These are phyloP conservation scores for Nelumbo lutea DNA, from an alignment of 164 flowering plant genomes.

Conservation along the genomic window DNA sequence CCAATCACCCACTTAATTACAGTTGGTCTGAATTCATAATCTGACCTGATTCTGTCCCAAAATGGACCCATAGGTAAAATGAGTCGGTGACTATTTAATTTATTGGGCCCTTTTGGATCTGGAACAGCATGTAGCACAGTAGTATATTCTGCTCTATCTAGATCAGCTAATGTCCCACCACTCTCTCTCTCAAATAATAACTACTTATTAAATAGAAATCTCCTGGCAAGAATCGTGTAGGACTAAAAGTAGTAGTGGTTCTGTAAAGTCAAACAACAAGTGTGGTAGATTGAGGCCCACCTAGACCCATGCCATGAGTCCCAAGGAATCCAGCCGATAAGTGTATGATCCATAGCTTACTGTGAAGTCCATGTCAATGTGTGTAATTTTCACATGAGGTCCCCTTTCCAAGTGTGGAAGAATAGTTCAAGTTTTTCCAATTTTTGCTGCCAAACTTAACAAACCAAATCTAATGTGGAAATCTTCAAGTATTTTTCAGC, in stretches of 20 bases:
- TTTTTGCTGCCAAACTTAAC: not conserved
- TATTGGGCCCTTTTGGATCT: too few species aligned
- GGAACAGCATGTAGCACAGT: too few species aligned
- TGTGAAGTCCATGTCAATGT: slow-evolving; percentile 14
- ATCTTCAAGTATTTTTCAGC: not conserved
- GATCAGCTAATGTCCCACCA: not conserved
- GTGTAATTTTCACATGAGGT: not conserved
- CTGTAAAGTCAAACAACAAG: slow-evolving; percentile 3
- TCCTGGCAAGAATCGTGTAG: slow-evolving; percentile 3
- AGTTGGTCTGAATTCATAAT: too few species aligned
- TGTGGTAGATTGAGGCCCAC: slow-evolving; percentile 14
- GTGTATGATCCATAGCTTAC: slow-evolving; percentile 1
- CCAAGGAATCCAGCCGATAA: not conserved
- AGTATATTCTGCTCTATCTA: too few species aligned
- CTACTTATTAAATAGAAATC: too few species aligned
- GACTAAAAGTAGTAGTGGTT: not conserved
- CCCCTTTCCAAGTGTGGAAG: not conserved
- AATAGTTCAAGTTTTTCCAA: not conserved
- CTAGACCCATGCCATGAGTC: not conserved
- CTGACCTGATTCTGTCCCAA: too few species aligned
- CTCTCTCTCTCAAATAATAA: not conserved
- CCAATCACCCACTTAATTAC: too few species aligned
- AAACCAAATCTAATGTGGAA: not conserved
- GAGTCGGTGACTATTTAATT: too few species aligned
- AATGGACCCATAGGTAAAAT: too few species aligned